These are phyloP conservation scores for Rhodotorula kratochvilovae DNA, from an alignment of 768 basidiomycete genomes.

Conservation along the genomic window DNA sequence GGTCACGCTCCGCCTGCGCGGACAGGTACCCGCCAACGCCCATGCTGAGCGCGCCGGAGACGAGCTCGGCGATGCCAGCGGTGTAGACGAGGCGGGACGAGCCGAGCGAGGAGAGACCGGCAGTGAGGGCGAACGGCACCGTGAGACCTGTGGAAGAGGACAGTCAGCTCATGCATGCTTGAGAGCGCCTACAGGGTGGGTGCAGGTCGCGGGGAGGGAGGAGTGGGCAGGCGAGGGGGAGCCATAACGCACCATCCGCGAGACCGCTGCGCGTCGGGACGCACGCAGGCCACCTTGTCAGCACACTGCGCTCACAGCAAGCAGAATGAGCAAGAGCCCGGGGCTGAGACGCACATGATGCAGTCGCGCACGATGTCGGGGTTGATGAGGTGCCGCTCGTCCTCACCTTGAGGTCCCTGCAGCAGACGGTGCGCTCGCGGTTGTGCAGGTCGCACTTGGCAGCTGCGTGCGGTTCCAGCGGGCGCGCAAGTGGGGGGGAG, in stretches of 20 bases:
- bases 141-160: constrained; percentile 49
- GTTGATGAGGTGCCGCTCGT: constrained; percentile 74
- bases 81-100: constrained; percentile 86
- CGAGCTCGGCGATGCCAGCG: constrained; percentile 90
- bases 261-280: constrained; percentile 6
- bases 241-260: constrained; percentile 18
- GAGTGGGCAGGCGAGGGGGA: background rate
- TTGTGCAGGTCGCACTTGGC: constrained; percentile 40
- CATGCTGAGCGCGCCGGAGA: constrained; percentile 95
- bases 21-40: constrained; percentile 97
- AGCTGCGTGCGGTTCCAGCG: background rate
- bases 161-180: background rate
- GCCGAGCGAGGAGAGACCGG: constrained; percentile 82
- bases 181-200: background rate
- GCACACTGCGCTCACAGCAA: background rate
- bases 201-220: background rate
- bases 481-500: background rate
- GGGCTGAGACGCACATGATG: constrained; percentile 61
- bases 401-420: constrained; percentile 76
- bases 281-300: background rate
- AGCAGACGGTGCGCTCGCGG: constrained; percentile 57
- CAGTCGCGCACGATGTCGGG: constrained; percentile 77
- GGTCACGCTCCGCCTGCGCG: constrained; percentile 92
- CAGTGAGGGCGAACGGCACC: constrained; percentile 84
- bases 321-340: background rate